Evolutionary conservation across 2,329 filamentous ascomycete species (phyloP).

Genomic region (Arthroderma sp.): DNA sequence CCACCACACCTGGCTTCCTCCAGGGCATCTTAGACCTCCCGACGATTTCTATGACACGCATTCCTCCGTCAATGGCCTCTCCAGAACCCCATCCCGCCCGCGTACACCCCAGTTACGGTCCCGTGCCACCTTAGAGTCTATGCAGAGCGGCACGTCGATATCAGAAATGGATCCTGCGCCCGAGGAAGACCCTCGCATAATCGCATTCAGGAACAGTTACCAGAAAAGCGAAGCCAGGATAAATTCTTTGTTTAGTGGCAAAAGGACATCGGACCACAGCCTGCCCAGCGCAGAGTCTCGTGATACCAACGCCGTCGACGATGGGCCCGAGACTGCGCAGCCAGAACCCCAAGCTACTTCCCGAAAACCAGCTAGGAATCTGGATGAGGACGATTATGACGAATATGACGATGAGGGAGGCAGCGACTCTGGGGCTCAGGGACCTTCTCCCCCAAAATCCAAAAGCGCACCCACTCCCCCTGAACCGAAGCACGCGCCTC

Average conservation of each 20-base stretch:
- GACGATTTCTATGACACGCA: slow-evolving; percentile 44
- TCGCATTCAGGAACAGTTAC: slow-evolving; percentile 66
- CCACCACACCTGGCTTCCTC: slow-evolving; percentile 56
- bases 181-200: slow-evolving; percentile 57
- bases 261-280: slow-evolving; percentile 34
- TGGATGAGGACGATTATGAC: slow-evolving; percentile 65
- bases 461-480: slow-evolving; percentile 41
- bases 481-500: slow-evolving; percentile 50
- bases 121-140: slow-evolving; percentile 35
- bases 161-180: slow-evolving; percentile 41
- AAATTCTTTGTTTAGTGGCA: slow-evolving; percentile 55
- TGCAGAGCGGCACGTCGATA: slow-evolving; percentile 37
- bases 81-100: slow-evolving; percentile 33
- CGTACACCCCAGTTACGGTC: slow-evolving; percentile 35
- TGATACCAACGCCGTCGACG: slow-evolving; percentile 33
- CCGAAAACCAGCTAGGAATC: slow-evolving; percentile 57
- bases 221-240: slow-evolving; percentile 65
- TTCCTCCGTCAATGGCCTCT: slow-evolving; percentile 31
- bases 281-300: slow-evolving; percentile 36
- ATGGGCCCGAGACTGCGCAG: slow-evolving; percentile 33
- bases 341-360: slow-evolving; percentile 26
- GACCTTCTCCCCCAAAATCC: slow-evolving; percentile 35
- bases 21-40: slow-evolving; percentile 46
- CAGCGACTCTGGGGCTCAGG: slow-evolving; percentile 37
- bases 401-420: slow-evolving; percentile 53